Base-by-base conservation (phyloP, 495 filamentous ascomycete species). In the Friedmanniomyces simplex region DNA sequence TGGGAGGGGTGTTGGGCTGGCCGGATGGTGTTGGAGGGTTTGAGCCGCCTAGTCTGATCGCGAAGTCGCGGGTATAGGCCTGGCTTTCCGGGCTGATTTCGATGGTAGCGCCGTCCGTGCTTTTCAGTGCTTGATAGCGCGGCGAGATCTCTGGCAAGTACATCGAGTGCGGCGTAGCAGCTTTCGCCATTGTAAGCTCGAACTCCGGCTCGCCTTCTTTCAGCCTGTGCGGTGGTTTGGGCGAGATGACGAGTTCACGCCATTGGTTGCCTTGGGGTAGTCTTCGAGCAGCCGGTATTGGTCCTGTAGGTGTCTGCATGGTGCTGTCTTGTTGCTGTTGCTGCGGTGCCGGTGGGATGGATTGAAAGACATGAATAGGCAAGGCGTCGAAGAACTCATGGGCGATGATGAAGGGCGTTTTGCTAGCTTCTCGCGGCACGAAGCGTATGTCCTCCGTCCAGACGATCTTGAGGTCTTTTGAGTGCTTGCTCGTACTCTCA, bases 301-400 rank as follows among this genome's bases (percentile, higher is more conserved):
- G 62, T 3, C 68, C 68, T 5, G 71, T 73, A 21, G 71, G 66
- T 16, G 69, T 72, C 37, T 71, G 42, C 57, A 65, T 61, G 28
- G 76, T 69, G 42, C 56, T 50, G 64, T 72, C 61, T 57, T 1
- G 54, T 59, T 56, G 36, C 61, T 61, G 50, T 11, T 25, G 18
- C 26, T 26, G 47, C 16, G 74, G 67, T 56, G 70, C 69, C 28
- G 77, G 69, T 42, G 79, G 71, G 32, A 89, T 71, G 24, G 84
- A 84, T 66, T 96, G 84, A 70, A 98, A 98, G 58, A 89, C 86
- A 71, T 98, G 89, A 65, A 98, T 95, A 37, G 93, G 93, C 6
- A 97, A 85, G n/a, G 93, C 93, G 66, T 98, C 93, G 71, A 98
- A 97, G 76, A 98, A 96, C 68, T 98, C 93, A 68, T 98, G 93